Conservation (phyloP, 257 asterid species). For the Buddleja alternifolia region DNA sequence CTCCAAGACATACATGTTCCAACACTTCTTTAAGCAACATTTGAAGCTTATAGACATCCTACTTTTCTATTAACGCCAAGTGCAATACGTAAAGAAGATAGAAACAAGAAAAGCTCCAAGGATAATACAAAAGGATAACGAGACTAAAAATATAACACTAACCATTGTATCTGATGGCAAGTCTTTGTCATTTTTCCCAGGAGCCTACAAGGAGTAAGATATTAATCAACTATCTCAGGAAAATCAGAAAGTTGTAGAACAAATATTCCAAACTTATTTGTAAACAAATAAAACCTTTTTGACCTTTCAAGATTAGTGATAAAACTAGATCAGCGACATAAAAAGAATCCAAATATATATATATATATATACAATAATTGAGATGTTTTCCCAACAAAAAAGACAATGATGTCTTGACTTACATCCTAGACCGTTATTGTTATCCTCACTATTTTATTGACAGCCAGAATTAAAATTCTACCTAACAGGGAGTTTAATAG, state of each 20-base stretch:
- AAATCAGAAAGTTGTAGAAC: background rate
- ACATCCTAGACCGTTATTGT: conserved; percentile 8
- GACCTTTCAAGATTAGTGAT: conserved; percentile 18
- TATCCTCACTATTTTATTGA: conserved; percentile 5
- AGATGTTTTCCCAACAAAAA: background rate
- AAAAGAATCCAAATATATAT: background rate
- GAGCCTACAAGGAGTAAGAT: conserved; percentile 64
- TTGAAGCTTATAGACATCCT: background rate
- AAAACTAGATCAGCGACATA: conserved; percentile 15
- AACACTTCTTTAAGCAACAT: background rate
- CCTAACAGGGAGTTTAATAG: conserved; percentile 1
- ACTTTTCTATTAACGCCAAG: background rate
- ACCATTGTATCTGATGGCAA: conserved; percentile 87
- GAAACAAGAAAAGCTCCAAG: background rate
- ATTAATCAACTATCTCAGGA: conserved; percentile 24
- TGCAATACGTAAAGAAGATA: background rate
- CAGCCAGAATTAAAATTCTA: background rate
- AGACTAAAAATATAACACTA: conserved; percentile 34
- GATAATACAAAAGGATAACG: conserved; percentile 2
- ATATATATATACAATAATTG: background rate
- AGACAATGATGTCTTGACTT: background rate
- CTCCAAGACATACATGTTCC: background rate
- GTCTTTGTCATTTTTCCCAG: conserved; percentile 96
- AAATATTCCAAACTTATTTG: background rate
- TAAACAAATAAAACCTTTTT: conserved; percentile 7